These are phyloP conservation scores for Lindgomyces ingoldianus DNA, from an alignment of 495 filamentous ascomycete species.

Conservation along the genomic window DNA sequence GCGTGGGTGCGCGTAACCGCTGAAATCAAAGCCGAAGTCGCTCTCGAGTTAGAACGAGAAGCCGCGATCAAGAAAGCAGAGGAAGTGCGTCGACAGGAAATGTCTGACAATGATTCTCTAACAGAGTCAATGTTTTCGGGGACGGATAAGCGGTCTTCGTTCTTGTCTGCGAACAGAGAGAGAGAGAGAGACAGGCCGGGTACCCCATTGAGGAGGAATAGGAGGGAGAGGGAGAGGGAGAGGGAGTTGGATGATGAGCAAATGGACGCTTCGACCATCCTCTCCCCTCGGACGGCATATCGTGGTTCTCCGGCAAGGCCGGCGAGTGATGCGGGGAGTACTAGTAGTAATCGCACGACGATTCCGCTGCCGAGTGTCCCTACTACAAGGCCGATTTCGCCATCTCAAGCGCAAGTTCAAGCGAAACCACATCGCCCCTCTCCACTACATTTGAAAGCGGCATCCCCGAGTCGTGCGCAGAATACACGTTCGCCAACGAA, in stretches of 20 bases:
- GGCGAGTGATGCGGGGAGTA: constrained; percentile 35
- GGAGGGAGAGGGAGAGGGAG: neutral
- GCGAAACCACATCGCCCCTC: constrained; percentile 20
- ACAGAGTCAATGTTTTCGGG: constrained; percentile 14
- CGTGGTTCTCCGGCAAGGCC: constrained; percentile 26
- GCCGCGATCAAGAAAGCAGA: constrained; percentile 30
- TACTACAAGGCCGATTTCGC: no score
- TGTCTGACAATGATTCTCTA: constrained; percentile 25
- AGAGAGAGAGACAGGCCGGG: no score
- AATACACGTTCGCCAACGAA: constrained; percentile 13
- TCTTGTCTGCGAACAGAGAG: neutral
- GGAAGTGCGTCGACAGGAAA: constrained; percentile 5
- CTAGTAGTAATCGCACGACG: constrained; percentile 31
- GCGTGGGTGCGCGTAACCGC: constrained; percentile 72
- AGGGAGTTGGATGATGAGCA: constrained; percentile 13
- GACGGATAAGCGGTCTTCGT: constrained; percentile 20
- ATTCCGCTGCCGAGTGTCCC: constrained; percentile 15
- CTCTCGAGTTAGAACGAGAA: constrained; percentile 58
- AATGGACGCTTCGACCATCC: constrained; percentile 9
- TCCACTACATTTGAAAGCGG: constrained; percentile 29
- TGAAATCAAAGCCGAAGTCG: constrained; percentile 62
- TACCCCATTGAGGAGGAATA: constrained; percentile 20
- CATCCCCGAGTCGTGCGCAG: constrained; percentile 13
- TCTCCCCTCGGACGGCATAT: constrained; percentile 13
- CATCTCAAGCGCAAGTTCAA: neutral